Evolutionary conservation across 352 stramenopile genomes (phyloP), one percentile per base, ranked within the genome.

Genomic region (Phytophthora uliginosa): DNA sequence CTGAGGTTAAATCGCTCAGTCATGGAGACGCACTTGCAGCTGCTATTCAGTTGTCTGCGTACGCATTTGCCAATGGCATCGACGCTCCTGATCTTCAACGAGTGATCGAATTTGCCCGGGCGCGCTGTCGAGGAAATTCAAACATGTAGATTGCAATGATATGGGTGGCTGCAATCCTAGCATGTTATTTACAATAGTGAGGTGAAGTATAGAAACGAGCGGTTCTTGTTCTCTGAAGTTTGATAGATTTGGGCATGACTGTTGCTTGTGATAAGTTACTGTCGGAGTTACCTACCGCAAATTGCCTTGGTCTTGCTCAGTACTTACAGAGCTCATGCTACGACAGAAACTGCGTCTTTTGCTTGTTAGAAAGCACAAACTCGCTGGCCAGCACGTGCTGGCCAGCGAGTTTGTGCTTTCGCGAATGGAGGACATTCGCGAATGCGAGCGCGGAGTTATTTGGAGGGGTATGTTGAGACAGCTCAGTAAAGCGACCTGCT

Each of bases 361-460:
- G 17, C 26, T 57, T 42, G 15, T 51, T 36, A 1, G 36, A 13
- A 17, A 33, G 13, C 7, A 24, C 50, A 24, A 40, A 45, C 10
- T 59, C 24, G 18, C 13, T 15, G 2, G 38, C 12, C 34, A 79
- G 45, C 17, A 76, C 62, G 17, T n/a, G n/a, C n/a, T n/a, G n/a
- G n/a, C n/a, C n/a, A n/a, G n/a, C n/a, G n/a, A n/a, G n/a, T n/a
- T n/a, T n/a, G n/a, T n/a, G n/a, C n/a, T n/a, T n/a, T n/a, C n/a
- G n/a, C n/a, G n/a, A n/a, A n/a, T n/a, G n/a, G n/a, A n/a, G n/a
- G n/a, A n/a, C n/a, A 7, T 63, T 75, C 12, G 52, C 45, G 45
- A 86, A 88, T 9, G 62, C 76, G 17, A 88, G 26, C 76, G 73
- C 4, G 74, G 61, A 3, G 24, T 2, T 26, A 26, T 26, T 26